Conservation (phyloP, 805 yeast species). For the Ogataea dorogensis region DNA sequence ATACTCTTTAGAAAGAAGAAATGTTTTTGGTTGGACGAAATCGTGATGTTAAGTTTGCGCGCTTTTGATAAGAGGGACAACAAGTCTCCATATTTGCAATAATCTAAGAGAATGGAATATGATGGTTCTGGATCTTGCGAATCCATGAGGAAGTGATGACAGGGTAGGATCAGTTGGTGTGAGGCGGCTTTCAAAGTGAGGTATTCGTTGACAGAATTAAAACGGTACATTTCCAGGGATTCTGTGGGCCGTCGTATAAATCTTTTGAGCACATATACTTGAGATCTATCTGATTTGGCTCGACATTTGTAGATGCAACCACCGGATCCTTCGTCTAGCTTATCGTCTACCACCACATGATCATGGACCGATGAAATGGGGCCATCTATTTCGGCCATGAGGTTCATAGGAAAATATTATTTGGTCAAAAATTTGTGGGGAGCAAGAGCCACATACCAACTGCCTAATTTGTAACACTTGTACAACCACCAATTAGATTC, state of each 20-base stretch:
- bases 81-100: constrained; percentile 47
- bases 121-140: constrained; percentile 3
- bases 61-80: constrained; percentile 41
- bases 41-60: constrained; percentile 35
- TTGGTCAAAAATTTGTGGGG: too few species aligned
- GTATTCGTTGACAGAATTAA: constrained; percentile 32
- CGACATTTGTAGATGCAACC: constrained; percentile 28
- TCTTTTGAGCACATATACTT: constrained; percentile 16
- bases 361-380: constrained; percentile 7
- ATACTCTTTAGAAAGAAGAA: constrained; percentile 52
- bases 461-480: too few species aligned
- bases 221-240: constrained; percentile 9
- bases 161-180: constrained; percentile 11
- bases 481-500: too few species aligned
- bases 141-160: constrained; percentile 17
- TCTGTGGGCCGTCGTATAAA: constrained; percentile 11
- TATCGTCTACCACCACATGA: constrained; percentile 15
- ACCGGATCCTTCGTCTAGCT: constrained; percentile 33
- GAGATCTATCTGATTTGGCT: constrained; percentile 2
- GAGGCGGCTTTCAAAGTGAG: constrained; percentile 19
- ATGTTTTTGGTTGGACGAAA: constrained; percentile 40
- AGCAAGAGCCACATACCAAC: too few species aligned
- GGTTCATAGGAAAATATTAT: too few species aligned
- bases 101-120: constrained; percentile 41
- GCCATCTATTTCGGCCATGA: too few species aligned